phyloP scores from a whole-genome alignment of 805 yeast species.

The Hanseniaspora vineae region DNA sequence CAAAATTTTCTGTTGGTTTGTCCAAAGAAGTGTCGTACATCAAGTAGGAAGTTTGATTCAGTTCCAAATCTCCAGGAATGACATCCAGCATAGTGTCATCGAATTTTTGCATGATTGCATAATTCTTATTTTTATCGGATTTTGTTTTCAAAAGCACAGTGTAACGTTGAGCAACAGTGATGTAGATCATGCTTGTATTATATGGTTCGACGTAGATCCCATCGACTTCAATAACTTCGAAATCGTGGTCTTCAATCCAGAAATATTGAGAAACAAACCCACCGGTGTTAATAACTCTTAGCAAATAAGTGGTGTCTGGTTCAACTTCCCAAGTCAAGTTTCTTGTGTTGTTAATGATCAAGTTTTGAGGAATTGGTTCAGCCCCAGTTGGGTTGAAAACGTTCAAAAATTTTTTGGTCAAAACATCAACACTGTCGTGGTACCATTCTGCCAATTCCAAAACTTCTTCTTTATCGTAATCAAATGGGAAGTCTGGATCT shows the following conservation, averaged over 20 bases:
- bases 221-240: slow-evolving; percentile 84
- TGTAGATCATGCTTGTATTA: slow-evolving; percentile 56
- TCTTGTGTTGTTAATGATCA: slow-evolving; percentile 70
- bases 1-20: slow-evolving; percentile 26
- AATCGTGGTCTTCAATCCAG: slow-evolving; percentile 76
- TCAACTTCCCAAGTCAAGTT: slow-evolving; percentile 66
- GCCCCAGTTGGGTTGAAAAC: slow-evolving; percentile 93
- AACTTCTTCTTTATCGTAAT: slow-evolving; percentile 68
- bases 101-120: slow-evolving; percentile 67
- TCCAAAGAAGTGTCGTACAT: slow-evolving; percentile 37
- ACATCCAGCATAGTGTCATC: slow-evolving; percentile 78
- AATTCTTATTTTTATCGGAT: slow-evolving; percentile 48
- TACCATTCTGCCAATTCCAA: slow-evolving; percentile 80
- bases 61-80: slow-evolving; percentile 46
- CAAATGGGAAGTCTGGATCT: slow-evolving; percentile 52
- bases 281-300: slow-evolving; percentile 76
- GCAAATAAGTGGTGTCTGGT: slow-evolving; percentile 74
- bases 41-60: slow-evolving; percentile 68
- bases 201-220: slow-evolving; percentile 76
- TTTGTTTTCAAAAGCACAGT: slow-evolving; percentile 68
- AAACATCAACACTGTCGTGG: slow-evolving; percentile 41
- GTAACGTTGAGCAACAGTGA: slow-evolving; percentile 89
- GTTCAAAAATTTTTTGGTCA: slow-evolving; percentile 45
- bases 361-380: slow-evolving; percentile 82
- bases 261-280: slow-evolving; percentile 86